Evolutionary conservation across 768 basidiomycete species (phyloP).

Genomic region (Lyophyllum decastes): DNA sequence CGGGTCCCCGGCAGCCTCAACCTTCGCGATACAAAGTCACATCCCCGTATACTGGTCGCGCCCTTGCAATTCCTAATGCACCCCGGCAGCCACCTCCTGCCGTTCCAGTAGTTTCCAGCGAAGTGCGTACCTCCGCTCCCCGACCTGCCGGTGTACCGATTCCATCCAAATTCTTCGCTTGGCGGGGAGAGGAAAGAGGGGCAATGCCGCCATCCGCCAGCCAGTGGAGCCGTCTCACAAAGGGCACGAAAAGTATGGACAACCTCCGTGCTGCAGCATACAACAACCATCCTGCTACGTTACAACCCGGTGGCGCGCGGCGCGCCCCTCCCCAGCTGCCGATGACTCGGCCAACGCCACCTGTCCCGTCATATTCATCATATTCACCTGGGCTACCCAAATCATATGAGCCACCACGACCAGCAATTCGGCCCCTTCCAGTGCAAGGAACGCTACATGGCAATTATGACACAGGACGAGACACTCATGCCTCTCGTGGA

Average conservation of each 20-base stretch:
- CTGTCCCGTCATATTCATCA: slow-evolving; percentile 20
- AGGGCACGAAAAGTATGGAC: slow-evolving; percentile 60
- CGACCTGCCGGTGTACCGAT: slow-evolving; percentile 45
- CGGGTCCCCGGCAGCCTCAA: slow-evolving; percentile 30
- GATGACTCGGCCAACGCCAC: slow-evolving; percentile 27
- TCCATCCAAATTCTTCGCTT: slow-evolving; percentile 49
- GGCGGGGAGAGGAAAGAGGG: slow-evolving; percentile 47
- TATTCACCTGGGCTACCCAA: slow-evolving; percentile 37
- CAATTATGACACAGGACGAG: slow-evolving; percentile 31
- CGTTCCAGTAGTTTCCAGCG: slow-evolving; percentile 28
- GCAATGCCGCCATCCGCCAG: slow-evolving; percentile 32
- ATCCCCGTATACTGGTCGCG: slow-evolving; percentile 33
- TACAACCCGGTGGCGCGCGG: slow-evolving; percentile 35
- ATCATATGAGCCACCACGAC: slow-evolving; percentile 43
- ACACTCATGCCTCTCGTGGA: slow-evolving; percentile 24
- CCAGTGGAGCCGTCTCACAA: slow-evolving; percentile 30
- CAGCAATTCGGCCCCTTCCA: slow-evolving; percentile 38
- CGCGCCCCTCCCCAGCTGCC: slow-evolving; percentile 35
- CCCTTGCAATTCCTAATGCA: slow-evolving; percentile 34
- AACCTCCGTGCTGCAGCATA: slow-evolving; percentile 41
- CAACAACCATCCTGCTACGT: slow-evolving; percentile 29
- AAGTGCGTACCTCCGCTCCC: slow-evolving; percentile 24
- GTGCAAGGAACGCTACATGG: slow-evolving; percentile 38
- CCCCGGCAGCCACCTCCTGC: slow-evolving; percentile 40
- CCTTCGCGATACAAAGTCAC: slow-evolving; percentile 27